A percentile compares a stretch with the other conserved stretches of the same genome.
These are phyloP conservation scores for Pharnaceum exiguum DNA, from an alignment of 148 eudicot genomes.

Conservation along the genomic window DNA sequence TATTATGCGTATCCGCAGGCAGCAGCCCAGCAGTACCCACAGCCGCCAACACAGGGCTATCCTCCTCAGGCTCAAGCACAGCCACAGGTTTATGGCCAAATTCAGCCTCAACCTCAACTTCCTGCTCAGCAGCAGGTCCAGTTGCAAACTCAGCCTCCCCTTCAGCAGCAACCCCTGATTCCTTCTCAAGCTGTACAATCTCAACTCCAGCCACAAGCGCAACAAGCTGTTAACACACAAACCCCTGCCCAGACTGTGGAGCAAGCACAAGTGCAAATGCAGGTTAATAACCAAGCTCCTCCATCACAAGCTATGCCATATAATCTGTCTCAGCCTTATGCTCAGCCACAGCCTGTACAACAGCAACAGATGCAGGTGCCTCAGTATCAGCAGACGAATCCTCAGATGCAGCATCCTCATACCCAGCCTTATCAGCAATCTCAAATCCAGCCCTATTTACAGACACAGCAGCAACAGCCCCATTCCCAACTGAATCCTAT, in stretches of 20 bases:
- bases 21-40: conserved; percentile 35
- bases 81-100: conserved; percentile 37
- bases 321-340: conserved; percentile 35
- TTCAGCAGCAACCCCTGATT: conserved; percentile 25
- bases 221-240: conserved; percentile 32
- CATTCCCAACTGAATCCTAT: conserved; percentile 30
- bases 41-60: conserved; percentile 38
- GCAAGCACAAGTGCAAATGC: conserved; percentile 37
- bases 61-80: conserved; percentile 29
- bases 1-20: conserved; percentile 53
- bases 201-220: conserved; percentile 24
- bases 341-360: conserved; percentile 35
- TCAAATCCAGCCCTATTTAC: conserved; percentile 19
- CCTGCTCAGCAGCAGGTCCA: conserved; percentile 25
- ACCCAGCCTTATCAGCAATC: conserved; percentile 31
- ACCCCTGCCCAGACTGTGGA: conserved; percentile 23
- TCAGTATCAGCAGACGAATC: conserved; percentile 33
- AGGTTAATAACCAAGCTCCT: conserved; percentile 37
- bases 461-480: conserved; percentile 29
- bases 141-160: conserved; percentile 30
- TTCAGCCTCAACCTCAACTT: conserved; percentile 30
- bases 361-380: conserved; percentile 37
- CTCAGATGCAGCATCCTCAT: conserved; percentile 34
- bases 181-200: conserved; percentile 19
- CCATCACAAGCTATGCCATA: conserved; percentile 31